Percentiles rank a stretch among this genome's conserved stretches.
phyloP scores from a whole-genome alignment of 495 filamentous ascomycete species.

The Alectoria sarmentosa region DNA sequence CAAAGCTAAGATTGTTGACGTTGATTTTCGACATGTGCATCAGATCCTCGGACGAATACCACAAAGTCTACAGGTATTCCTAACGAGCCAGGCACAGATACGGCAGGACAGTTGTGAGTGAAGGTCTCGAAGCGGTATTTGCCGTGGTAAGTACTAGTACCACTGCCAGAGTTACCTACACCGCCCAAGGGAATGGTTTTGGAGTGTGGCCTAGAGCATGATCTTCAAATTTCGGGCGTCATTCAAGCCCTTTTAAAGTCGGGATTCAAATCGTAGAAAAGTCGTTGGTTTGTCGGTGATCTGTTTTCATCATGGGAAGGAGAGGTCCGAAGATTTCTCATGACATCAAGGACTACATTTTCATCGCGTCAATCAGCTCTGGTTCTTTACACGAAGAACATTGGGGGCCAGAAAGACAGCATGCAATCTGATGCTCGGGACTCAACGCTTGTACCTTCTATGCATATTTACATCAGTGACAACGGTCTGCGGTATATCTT shows the following conservation, averaged over 20 bases:
- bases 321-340: slow-evolving; percentile 13
- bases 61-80: slow-evolving; percentile 17
- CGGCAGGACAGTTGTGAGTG: slow-evolving; percentile 24
- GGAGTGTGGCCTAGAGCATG: slow-evolving; percentile 16
- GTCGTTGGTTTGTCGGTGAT: not conserved
- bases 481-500: too few species aligned
- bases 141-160: slow-evolving; percentile 22
- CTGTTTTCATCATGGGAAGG: slow-evolving; percentile 2
- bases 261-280: not conserved
- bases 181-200: slow-evolving; percentile 26
- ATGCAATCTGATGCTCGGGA: too few species aligned
- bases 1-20: slow-evolving; percentile 10
- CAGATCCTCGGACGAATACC: slow-evolving; percentile 20
- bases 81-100: slow-evolving; percentile 21
- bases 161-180: slow-evolving; percentile 22
- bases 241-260: not conserved
- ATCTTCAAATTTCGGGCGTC: not conserved
- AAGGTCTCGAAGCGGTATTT: slow-evolving; percentile 27
- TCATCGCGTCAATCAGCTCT: not conserved
- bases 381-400: too few species aligned
- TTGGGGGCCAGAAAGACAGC: too few species aligned
- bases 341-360: slow-evolving; percentile 14
- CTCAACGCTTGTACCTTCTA: too few species aligned
- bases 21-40: slow-evolving; percentile 15
- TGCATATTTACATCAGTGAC: too few species aligned